These are phyloP conservation scores for Atkinsonella hypoxylon DNA, from an alignment of 2,329 filamentous ascomycete genomes.

Conservation along the genomic window DNA sequence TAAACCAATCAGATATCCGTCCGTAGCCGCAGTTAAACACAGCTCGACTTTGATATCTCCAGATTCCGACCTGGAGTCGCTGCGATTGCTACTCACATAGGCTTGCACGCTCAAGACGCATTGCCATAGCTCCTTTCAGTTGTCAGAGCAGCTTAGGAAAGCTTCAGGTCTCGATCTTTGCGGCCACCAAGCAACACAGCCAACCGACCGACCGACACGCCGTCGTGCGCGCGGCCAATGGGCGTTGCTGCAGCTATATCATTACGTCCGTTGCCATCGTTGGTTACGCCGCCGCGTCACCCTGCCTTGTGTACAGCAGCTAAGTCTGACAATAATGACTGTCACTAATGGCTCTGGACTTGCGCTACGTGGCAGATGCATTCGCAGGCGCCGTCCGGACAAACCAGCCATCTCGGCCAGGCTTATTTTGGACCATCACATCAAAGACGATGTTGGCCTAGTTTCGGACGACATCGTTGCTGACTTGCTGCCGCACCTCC, in stretches of 20 bases:
- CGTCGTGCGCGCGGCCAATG: too few relatives aligned
- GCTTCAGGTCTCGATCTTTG: too few relatives aligned
- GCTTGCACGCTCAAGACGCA: too few relatives aligned
- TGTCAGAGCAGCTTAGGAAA: too few relatives aligned
- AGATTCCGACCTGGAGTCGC: too few relatives aligned
- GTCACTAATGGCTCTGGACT: slow-evolving; percentile 16
- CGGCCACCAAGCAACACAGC: too few relatives aligned
- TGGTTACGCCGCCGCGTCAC: neutral
- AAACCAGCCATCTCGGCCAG: slow-evolving; percentile 68
- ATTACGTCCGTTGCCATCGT: neutral
- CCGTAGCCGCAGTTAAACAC: too few relatives aligned
- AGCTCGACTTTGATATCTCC: too few relatives aligned
- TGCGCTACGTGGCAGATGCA: slow-evolving; percentile 25
- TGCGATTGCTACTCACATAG: too few relatives aligned
- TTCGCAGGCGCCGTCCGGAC: slow-evolving; percentile 48
- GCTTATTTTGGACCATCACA: slow-evolving; percentile 71
- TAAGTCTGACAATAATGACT: slow-evolving; percentile 14
- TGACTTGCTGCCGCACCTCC: slow-evolving; percentile 61
- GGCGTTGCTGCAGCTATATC: neutral
- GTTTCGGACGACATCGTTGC: slow-evolving; percentile 77
- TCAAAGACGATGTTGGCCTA: slow-evolving; percentile 75
- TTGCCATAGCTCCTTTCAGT: too few relatives aligned
- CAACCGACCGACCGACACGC: too few relatives aligned
- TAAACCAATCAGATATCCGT: neutral
- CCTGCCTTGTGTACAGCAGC: neutral